These are phyloP conservation scores for Schoenoplectus triqueter DNA, from an alignment of 202 grass and related monocot genomes.

Conservation along the genomic window DNA sequence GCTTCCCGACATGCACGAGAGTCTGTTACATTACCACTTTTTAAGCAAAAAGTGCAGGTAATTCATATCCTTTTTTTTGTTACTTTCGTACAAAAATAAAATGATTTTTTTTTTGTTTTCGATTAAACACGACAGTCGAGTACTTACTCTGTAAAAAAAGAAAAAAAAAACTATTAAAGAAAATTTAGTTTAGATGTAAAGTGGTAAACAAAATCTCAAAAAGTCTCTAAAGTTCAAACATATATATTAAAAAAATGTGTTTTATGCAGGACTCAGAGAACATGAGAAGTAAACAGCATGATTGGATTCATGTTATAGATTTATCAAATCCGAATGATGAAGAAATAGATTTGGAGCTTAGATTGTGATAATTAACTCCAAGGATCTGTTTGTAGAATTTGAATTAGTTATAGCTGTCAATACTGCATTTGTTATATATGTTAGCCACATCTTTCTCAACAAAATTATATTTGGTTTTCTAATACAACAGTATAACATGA, in stretches of 20 bases:
- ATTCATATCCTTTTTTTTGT: not conserved
- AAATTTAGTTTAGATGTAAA: not conserved
- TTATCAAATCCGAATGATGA: conserved; percentile 18
- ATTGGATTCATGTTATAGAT: conserved; percentile 29
- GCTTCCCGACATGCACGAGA: not conserved
- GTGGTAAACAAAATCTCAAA: not conserved
- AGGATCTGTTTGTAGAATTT: conserved; percentile 16
- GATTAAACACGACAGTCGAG: not conserved
- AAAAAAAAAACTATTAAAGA: not conserved
- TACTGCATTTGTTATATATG: not conserved
- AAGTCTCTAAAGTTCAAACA: not conserved
- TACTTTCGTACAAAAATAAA: not conserved
- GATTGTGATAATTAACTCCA: conserved; percentile 12
- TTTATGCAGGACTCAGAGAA: conserved; percentile 24
- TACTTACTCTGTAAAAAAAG: not conserved
- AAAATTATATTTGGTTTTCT: not conserved
- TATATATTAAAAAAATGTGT: conserved; percentile 8
- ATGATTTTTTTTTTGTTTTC: too few species aligned
- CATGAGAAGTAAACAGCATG: conserved; percentile 14
- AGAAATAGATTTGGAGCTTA: conserved; percentile 35
- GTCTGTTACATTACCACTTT: conserved; percentile 21
- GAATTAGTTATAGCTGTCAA: conserved; percentile 12
- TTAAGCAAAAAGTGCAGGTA: conserved; percentile 26
- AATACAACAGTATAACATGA: not conserved
- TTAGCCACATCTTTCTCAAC: conserved; percentile 6